These are phyloP conservation scores for Ceratobasidium sp. DNA, from an alignment of 1,284 basidiomycete genomes.

Conservation along the genomic window DNA sequence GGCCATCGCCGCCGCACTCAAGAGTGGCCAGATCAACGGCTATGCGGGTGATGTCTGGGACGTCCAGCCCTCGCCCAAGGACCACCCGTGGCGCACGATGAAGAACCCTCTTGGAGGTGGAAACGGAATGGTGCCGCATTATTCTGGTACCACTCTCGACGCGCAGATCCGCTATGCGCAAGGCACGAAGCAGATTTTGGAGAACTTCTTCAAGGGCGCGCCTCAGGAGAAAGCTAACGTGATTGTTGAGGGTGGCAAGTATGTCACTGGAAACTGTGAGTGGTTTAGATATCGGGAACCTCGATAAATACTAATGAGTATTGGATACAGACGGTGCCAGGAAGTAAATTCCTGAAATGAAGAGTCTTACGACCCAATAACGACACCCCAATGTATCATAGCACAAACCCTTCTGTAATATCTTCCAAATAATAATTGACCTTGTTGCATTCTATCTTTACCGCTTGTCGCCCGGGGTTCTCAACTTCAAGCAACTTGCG, in stretches of 20 bases:
- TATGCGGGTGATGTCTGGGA: slow-evolving; percentile 83
- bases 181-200: slow-evolving; percentile 84
- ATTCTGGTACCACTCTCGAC: slow-evolving; percentile 91
- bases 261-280: slow-evolving; percentile 57
- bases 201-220: slow-evolving; percentile 78
- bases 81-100: slow-evolving; percentile 89
- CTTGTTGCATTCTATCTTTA: no score
- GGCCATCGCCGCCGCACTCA: slow-evolving; percentile 82
- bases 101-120: slow-evolving; percentile 85
- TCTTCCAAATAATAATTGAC: not conserved
- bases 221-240: slow-evolving; percentile 83
- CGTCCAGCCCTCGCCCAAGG: slow-evolving; percentile 85
- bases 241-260: slow-evolving; percentile 76
- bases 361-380: not conserved
- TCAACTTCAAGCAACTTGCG: no score
- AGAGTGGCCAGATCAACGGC: slow-evolving; percentile 79
- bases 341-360: slow-evolving; percentile 16
- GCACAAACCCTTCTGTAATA: not conserved
- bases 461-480: no score
- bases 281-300: not conserved
- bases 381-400: not conserved
- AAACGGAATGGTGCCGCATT: slow-evolving; percentile 84
- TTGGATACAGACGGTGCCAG: slow-evolving; percentile 17
- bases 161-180: slow-evolving; percentile 91
- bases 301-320: not conserved